Percentiles rank a stretch among this genome's conserved stretches.
These are phyloP conservation scores for Nitzschia palea DNA, from an alignment of 108 stramenopile species.

Conservation along the genomic window DNA sequence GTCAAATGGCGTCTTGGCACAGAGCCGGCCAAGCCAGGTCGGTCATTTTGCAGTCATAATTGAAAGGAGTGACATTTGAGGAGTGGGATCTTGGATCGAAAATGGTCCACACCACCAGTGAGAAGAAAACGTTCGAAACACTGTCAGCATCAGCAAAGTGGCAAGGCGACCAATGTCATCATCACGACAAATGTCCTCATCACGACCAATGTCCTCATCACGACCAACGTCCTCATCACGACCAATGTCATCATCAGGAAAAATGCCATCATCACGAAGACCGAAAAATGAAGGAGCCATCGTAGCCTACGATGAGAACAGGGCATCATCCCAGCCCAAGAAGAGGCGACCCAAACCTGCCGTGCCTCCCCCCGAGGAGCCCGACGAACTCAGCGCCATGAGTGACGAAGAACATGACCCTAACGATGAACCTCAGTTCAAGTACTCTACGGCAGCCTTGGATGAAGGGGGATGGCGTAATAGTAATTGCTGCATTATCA, in stretches of 20 bases:
- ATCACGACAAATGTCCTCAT: too few species aligned
- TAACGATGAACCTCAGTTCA: conserved; percentile 28
- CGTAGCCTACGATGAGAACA: neutral
- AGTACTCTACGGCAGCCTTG: conserved; percentile 26
- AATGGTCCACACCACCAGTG: too few species aligned
- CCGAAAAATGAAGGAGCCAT: conserved; percentile 1
- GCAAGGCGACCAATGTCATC: too few species aligned
- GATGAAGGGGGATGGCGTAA: conserved; percentile 5
- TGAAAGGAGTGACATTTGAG: too few species aligned
- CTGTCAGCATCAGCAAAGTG: too few species aligned
- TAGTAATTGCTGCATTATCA: conserved; percentile 24
- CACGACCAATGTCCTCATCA: too few species aligned
- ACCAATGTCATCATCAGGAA: neutral
- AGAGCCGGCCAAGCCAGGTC: too few species aligned
- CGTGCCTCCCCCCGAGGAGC: conserved; percentile 1
- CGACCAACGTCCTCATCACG: too few species aligned
- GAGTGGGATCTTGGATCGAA: too few species aligned
- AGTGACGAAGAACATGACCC: conserved; percentile 13
- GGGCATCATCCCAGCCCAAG: neutral
- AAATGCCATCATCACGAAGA: neutral
- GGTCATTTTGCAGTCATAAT: too few species aligned
- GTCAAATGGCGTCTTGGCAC: too few species aligned
- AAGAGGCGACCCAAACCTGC: neutral
- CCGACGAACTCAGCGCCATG: conserved; percentile 2
- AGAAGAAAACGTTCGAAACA: too few species aligned